phyloP scores from a whole-genome alignment of 108 stramenopile species.

The Skeletonema costatum region DNA sequence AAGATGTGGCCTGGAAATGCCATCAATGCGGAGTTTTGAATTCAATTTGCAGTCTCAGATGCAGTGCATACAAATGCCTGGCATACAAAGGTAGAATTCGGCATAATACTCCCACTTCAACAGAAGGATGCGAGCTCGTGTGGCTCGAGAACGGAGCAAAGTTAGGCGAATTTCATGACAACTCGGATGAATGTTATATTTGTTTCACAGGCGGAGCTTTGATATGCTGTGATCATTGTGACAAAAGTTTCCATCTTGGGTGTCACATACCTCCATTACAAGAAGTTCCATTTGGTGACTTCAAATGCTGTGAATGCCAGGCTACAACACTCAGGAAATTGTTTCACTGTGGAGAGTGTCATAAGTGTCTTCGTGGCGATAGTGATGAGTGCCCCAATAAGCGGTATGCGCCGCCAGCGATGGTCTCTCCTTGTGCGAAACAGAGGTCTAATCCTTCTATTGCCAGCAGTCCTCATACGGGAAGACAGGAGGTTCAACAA shows the following conservation, averaged over 20 bases:
- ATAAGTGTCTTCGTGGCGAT: not conserved
- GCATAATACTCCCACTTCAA: not conserved
- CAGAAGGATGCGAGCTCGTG: not conserved
- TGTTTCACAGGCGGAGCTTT: slow-evolving; percentile 15
- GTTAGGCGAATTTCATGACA: not conserved
- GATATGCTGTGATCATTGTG: slow-evolving; percentile 21
- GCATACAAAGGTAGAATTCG: not conserved
- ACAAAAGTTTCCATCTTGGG: slow-evolving; percentile 19
- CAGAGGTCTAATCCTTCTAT: not conserved
- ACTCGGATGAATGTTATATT: slow-evolving; percentile 19
- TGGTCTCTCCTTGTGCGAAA: not conserved
- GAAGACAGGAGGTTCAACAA: no score
- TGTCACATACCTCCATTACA: slow-evolving; percentile 23
- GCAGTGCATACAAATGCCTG: not conserved
- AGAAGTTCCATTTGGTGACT: slow-evolving; percentile 13
- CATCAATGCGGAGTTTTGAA: not conserved
- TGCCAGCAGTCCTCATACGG: not conserved
- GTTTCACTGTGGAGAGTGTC: slow-evolving; percentile 1
- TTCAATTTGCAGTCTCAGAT: not conserved
- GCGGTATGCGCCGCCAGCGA: not conserved
- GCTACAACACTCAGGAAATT: not conserved
- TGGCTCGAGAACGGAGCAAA: not conserved
- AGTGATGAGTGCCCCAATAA: not conserved
- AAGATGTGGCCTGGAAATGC: not conserved
- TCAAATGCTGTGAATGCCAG: slow-evolving; percentile 17